These are phyloP conservation scores for Xylaria curta DNA, from an alignment of 495 filamentous ascomycete genomes.

Conservation along the genomic window DNA sequence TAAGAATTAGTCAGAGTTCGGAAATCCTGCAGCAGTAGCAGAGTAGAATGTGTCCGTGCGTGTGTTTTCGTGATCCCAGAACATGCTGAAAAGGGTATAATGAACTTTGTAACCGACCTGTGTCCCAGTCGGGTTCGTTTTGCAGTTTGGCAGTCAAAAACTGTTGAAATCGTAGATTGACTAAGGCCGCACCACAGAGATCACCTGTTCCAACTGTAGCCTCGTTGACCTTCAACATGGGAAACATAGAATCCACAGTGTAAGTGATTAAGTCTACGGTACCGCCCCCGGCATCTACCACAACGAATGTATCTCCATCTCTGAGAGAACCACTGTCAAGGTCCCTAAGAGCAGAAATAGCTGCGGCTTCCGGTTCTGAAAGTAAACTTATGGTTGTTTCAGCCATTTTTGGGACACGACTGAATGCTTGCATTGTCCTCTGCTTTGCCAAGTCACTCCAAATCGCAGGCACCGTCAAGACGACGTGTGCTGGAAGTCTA, in stretches of 20 bases:
- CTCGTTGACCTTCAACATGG: slow-evolving; percentile 56
- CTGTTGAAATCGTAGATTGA: slow-evolving; percentile 58
- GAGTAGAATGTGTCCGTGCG: background rate
- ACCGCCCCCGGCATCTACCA: slow-evolving; percentile 66
- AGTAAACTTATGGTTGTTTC: background rate
- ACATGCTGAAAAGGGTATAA: background rate
- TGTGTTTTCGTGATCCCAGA: background rate
- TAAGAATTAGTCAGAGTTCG: background rate
- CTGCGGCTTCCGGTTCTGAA: slow-evolving; percentile 11
- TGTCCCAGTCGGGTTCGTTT: slow-evolving; percentile 14
- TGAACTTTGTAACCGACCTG: background rate
- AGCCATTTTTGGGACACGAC: slow-evolving; percentile 56
- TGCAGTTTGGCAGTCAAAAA: slow-evolving; percentile 49
- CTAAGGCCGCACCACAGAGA: slow-evolving; percentile 62
- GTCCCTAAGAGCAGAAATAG: slow-evolving; percentile 1
- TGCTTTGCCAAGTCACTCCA: slow-evolving; percentile 62
- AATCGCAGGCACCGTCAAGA: slow-evolving; percentile 62
- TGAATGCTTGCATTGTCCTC: slow-evolving; percentile 51
- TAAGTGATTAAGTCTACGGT: slow-evolving; percentile 62
- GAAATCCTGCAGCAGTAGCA: background rate
- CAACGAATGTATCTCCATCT: slow-evolving; percentile 47
- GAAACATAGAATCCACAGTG: slow-evolving; percentile 57
- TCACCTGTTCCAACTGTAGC: slow-evolving; percentile 58
- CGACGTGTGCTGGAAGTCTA: slow-evolving; percentile 43
- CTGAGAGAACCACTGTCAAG: slow-evolving; percentile 25